Evolutionary conservation across 1,284 basidiomycete species (phyloP).

Genomic region (Fomitopsis betulina): DNA sequence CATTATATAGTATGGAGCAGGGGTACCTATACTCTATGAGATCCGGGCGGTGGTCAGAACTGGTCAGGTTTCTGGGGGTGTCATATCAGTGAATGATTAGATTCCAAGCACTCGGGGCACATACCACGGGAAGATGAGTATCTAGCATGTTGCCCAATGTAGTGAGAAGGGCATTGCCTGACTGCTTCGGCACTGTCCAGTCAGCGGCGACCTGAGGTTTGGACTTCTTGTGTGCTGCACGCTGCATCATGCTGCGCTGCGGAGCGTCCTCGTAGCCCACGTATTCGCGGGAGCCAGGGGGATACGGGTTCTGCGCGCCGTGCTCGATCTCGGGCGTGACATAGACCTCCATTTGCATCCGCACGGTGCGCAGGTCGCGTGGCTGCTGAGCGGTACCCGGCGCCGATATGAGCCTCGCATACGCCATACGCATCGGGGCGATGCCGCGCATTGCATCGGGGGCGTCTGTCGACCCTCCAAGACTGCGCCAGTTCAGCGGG

Average conservation of each 20-base stretch:
- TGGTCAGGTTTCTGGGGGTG: too few species aligned
- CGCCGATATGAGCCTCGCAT: conserved; percentile 18
- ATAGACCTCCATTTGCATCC: conserved; percentile 11
- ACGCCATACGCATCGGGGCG: conserved; percentile 25
- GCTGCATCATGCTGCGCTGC: neutral
- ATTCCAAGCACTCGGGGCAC: too few species aligned
- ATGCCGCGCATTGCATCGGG: conserved; percentile 5
- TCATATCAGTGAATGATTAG: too few species aligned
- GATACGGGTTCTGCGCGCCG: conserved; percentile 15
- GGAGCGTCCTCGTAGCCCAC: conserved; percentile 15
- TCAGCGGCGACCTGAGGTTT: too few species aligned
- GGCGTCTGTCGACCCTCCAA: conserved; percentile 7
- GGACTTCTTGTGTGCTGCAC: too few species aligned
- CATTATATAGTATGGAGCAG: too few species aligned
- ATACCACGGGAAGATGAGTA: too few species aligned
- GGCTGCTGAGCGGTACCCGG: conserved; percentile 29
- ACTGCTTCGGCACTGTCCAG: too few species aligned
- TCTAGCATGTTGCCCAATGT: too few species aligned
- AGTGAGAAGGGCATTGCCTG: too few species aligned
- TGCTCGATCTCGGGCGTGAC: conserved; percentile 11
- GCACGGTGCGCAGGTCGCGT: conserved; percentile 14
- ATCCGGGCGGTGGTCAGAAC: too few species aligned
- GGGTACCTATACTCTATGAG: too few species aligned
- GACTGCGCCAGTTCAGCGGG: conserved; percentile 11
- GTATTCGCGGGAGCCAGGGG: conserved; percentile 33